Evolutionary conservation across 140 eudicot genomes (phyloP).

Genomic region (Erigeron philadelphicus): DNA sequence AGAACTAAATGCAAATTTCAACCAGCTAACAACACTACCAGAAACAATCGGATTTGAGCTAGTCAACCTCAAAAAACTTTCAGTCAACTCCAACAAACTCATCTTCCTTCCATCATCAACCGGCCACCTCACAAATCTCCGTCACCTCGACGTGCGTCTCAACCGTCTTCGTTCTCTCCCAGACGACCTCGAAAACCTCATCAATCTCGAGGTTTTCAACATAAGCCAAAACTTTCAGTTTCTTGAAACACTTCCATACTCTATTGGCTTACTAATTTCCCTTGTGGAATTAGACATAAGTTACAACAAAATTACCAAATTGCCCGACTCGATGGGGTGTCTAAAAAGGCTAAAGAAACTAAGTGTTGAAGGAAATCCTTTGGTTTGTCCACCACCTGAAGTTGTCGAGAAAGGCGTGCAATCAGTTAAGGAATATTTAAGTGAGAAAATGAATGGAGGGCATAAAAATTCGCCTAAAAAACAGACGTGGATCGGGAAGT

Average conservation of each 20-base stretch:
- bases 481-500: conserved; percentile 51
- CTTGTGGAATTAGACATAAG: conserved; percentile 66
- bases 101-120: conserved; percentile 58
- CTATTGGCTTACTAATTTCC: conserved; percentile 63
- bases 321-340: conserved; percentile 68
- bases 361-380: conserved; percentile 66
- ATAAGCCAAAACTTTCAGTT: conserved; percentile 74
- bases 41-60: conserved; percentile 75
- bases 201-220: conserved; percentile 55
- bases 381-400: conserved; percentile 55
- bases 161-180: conserved; percentile 73
- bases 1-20: conserved; percentile 69
- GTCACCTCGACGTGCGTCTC: conserved; percentile 68
- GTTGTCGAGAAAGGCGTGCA: conserved; percentile 60
- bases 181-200: conserved; percentile 68
- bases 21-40: conserved; percentile 49
- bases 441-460: conserved; percentile 55
- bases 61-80: conserved; percentile 49
- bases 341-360: conserved; percentile 55
- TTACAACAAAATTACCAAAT: conserved; percentile 50
- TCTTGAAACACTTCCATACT: conserved; percentile 52
- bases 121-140: conserved; percentile 60
- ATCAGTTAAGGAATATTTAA: conserved; percentile 44
- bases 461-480: conserved; percentile 38
- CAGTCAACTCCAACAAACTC: conserved; percentile 75